Percentiles rank a stretch among this genome's conserved stretches.
Conservation (phyloP, 495 filamentous ascomycete species). For the Acidomyces sp. region DNA sequence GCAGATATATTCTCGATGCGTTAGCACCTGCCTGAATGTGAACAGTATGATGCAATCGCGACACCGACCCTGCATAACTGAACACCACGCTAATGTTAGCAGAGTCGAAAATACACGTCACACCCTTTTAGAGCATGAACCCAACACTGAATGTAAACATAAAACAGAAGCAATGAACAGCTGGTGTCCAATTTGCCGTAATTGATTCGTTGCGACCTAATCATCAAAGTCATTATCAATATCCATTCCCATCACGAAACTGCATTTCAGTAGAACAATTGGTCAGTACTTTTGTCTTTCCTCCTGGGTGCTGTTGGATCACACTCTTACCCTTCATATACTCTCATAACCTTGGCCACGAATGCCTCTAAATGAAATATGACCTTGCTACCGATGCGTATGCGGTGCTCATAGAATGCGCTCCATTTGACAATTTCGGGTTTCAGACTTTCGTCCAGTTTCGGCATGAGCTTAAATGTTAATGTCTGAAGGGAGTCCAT, state of each 20-base stretch:
- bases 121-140: too few relatives aligned
- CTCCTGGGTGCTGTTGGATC: too few relatives aligned
- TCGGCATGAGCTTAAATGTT: slow-evolving; percentile 78
- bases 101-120: too few relatives aligned
- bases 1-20: too few relatives aligned
- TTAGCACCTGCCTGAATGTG: too few relatives aligned
- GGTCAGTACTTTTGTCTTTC: too few relatives aligned
- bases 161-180: slow-evolving; percentile 3
- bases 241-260: slow-evolving; percentile 85
- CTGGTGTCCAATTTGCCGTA: background rate
- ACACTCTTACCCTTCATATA: slow-evolving; percentile 71
- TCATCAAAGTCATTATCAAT: slow-evolving; percentile 35
- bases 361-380: slow-evolving; percentile 98
- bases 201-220: background rate
- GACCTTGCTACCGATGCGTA: slow-evolving; percentile 79
- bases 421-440: slow-evolving; percentile 89
- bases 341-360: slow-evolving; percentile 94
- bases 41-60: slow-evolving; percentile 19
- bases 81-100: slow-evolving; percentile 9
- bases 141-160: too few relatives aligned
- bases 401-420: slow-evolving; percentile 91
- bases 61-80: slow-evolving; percentile 6
- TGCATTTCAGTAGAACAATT: too few relatives aligned
- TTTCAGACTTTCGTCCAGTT: slow-evolving; percentile 78
- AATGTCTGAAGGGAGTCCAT: slow-evolving; percentile 40